Evolutionary conservation across 2,329 filamentous ascomycete species (phyloP), one percentile per base, ranked within the genome.

Genomic region (Lecanicillium sp.): DNA sequence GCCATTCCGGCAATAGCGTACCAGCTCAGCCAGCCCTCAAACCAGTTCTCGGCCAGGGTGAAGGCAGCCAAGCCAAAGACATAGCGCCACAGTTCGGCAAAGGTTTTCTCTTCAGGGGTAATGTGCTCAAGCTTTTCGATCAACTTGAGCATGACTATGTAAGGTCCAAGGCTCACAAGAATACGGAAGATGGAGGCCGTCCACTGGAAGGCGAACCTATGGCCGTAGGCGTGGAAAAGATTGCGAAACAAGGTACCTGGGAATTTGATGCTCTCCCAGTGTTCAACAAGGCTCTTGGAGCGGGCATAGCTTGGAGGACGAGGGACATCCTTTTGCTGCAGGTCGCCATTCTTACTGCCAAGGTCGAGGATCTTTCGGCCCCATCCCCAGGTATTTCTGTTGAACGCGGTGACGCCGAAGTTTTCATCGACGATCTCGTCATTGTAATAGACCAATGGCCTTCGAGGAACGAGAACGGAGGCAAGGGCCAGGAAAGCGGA

Each of bases 21-120:
- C 80, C 81, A 88, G 49, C 74, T 79, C 13, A 83, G 57, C 65
- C 75, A 81, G 2, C 74, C 66, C 49, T 87, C 81, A 22, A 83
- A 57, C 65, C 74, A 81, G 15, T 68, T 64, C 49, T 73, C 68
- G 6, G 73, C 54, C 15, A 85, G 56, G 15, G 81, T 77, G 17
- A 73, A 64, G 1, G 77, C 50, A 4, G 79, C 79, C 27, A 90
- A 69, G 34, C 68, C 74, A 18, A 80, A 52, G 2, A 87, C 81
- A 68, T 84, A 81, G n/a, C 75, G 55, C 78, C 81, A 86, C 1
- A 79, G 72, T 27, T 75, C 67, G 1, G 68, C 51, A 3, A 68
- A 64, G 9, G 74, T 61, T 14, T 62, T 51, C 14, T 67, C 57
- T 2, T 68, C 71, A 2, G 54, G 52, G 4, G 62, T 57, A 11